Conservation (phyloP, 1,284 basidiomycete genomes). For the Agroathelia rolfsii region DNA sequence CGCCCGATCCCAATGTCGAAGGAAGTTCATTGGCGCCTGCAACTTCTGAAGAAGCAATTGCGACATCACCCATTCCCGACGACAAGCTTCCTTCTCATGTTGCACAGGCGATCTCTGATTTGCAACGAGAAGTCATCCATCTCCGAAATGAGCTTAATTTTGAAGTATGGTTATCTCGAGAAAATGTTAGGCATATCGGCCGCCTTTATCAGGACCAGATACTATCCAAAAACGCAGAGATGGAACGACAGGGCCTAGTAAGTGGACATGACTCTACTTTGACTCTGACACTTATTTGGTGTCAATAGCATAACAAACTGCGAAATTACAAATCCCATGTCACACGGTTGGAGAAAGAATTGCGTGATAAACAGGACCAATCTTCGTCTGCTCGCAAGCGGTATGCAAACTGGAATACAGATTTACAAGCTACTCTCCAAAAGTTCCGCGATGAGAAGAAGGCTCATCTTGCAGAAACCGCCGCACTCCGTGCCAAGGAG, state of each 20-base stretch:
- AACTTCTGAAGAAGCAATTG: too few relatives aligned
- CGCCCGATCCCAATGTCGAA: too few relatives aligned
- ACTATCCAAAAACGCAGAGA: slow-evolving; percentile 60
- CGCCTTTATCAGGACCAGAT: slow-evolving; percentile 66
- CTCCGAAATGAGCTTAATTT: slow-evolving; percentile 74
- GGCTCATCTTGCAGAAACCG: slow-evolving; percentile 51
- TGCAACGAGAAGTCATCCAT: slow-evolving; percentile 67
- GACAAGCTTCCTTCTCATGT: slow-evolving; percentile 33
- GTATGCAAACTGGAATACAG: slow-evolving; percentile 63
- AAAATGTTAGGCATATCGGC: slow-evolving; percentile 74
- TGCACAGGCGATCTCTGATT: slow-evolving; percentile 51
- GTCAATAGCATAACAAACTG: slow-evolving; percentile 66
- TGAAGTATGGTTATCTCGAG: slow-evolving; percentile 68
- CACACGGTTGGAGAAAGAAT: slow-evolving; percentile 46
- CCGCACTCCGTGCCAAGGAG: slow-evolving; percentile 49
- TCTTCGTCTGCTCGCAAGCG: slow-evolving; percentile 54
- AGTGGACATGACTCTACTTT: slow-evolving; percentile 16
- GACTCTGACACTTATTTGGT: not conserved
- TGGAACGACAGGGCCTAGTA: slow-evolving; percentile 73
- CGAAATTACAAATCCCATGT: slow-evolving; percentile 63
- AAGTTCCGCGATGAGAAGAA: slow-evolving; percentile 62
- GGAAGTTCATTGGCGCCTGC: too few relatives aligned
- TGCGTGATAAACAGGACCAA: slow-evolving; percentile 55
- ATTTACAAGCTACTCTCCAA: slow-evolving; percentile 56
- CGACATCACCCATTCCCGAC: slow-evolving; percentile 9